Evolutionary conservation across 2,329 filamentous ascomycete genomes (phyloP), one percentile per base, ranked within the genome.

Genomic region (Fusarium paranaense): DNA sequence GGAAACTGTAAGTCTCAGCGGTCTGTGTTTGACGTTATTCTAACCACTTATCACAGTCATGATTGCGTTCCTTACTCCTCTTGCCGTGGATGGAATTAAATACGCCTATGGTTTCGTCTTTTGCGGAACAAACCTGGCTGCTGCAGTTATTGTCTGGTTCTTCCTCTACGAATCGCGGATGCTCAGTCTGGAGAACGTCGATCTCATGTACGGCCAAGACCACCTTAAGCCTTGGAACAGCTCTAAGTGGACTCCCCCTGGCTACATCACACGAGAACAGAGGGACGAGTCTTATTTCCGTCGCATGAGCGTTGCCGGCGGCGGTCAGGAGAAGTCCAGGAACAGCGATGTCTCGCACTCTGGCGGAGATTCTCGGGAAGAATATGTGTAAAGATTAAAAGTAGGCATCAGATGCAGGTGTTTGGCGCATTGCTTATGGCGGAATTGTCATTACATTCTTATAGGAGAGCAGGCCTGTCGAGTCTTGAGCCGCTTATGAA

Each of bases 171-270:
- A 94, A 79, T 90, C 88, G 18, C 87, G 89, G 70, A 88, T 87
- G 45, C 87, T 92, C 11, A 90, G 89, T 14, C 86, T 94, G n/a
- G 92, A 94, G 82, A 90, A 93, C 75, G 90, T 94, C 66, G 92
- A 94, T 80, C 87, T 89, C 62, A 92, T 93, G 90, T 94, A 94
- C 80, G 87, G 91, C 57, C 83, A 90, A 22, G 82, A 74, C 50
- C 86, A 74, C 47, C 86, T 93, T n/a, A 89, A 88, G 80, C 87
- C 91, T 4, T 91, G 90, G 88, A 87, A 86, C 79, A 91, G 89
- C 76, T 80, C 83, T 69, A 83, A 86, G 71, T 93, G 88, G 88
- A 81, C 83, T 38, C 85, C 85, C 16, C 82, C 82, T 1, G 85
- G 85, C n/a, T 86, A 85, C 70, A 75, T 82, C 69, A 86, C 81